Evolutionary conservation across 1,284 basidiomycete species (phyloP).

Genomic region (Naganishia sp.): DNA sequence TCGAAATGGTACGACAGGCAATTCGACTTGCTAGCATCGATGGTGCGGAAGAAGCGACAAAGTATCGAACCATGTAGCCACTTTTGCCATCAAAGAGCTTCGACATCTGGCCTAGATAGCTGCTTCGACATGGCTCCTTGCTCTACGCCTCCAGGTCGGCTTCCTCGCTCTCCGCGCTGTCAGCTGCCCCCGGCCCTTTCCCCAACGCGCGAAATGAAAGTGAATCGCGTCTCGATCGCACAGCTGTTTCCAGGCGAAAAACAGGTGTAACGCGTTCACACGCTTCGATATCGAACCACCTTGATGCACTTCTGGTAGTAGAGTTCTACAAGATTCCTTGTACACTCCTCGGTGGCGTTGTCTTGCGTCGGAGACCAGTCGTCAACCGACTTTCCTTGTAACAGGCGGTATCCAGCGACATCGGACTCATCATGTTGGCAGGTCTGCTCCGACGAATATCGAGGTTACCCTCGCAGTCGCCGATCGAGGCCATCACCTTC

Average conservation of each 20-base stretch:
- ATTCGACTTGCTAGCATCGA: no score
- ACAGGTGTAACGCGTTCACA: neutral
- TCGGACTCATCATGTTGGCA: constrained; percentile 15
- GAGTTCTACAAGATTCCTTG: neutral
- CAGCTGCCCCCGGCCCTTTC: neutral
- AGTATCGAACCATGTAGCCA: no score
- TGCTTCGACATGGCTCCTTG: no score
- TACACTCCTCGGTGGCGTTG: neutral
- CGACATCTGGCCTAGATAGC: no score
- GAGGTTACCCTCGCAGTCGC: constrained; percentile 38
- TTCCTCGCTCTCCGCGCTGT: no score
- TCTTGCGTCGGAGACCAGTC: constrained; percentile 2
- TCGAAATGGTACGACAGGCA: no score
- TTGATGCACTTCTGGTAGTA: neutral
- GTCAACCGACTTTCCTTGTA: constrained; percentile 17
- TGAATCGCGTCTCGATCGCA: neutral
- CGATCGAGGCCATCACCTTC: constrained; percentile 80
- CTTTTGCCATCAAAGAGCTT: no score
- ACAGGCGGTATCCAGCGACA: neutral
- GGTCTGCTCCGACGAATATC: constrained; percentile 24
- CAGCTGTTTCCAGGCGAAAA: constrained; percentile 5
- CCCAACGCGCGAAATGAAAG: neutral
- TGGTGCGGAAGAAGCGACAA: no score
- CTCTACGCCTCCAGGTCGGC: no score
- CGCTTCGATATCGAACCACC: neutral